Percentiles rank a stretch among this genome's conserved stretches.
phyloP scores from a whole-genome alignment of 1,139 yeast species.

The Scheffersomyces parashehatae region DNA sequence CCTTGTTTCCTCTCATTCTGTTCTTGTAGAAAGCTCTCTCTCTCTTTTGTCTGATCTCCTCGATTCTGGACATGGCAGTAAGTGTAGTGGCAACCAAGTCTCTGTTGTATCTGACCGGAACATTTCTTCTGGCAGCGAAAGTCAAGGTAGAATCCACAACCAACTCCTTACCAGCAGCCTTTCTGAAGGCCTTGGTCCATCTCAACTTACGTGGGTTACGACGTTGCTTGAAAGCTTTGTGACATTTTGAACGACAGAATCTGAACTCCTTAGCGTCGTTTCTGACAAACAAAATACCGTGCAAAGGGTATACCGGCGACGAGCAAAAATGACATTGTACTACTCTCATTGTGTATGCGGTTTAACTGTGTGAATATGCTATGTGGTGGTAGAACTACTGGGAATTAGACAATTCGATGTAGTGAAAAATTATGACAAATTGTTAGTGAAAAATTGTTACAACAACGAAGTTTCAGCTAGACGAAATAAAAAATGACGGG shows the following conservation, averaged over 20 bases:
- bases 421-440: no score
- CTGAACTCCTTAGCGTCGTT: conserved; percentile 97
- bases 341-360: conserved; percentile 67
- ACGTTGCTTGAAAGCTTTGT: conserved; percentile 95
- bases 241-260: conserved; percentile 98
- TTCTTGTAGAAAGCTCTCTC: conserved; percentile 98
- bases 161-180: conserved; percentile 98
- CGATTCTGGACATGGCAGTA: conserved; percentile 93
- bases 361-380: not conserved
- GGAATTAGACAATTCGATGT: no score
- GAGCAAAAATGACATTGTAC: conserved; percentile 96
- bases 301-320: conserved; percentile 95
- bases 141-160: conserved; percentile 96
- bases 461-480: no score
- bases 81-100: conserved; percentile 92
- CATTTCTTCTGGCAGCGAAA: conserved; percentile 95
- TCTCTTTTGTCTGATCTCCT: conserved; percentile 93
- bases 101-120: conserved; percentile 96
- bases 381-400: no score
- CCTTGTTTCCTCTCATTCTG: conserved; percentile 98
- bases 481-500: no score
- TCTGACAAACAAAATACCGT: conserved; percentile 97
- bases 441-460: no score
- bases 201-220: conserved; percentile 97
- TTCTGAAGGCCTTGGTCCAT: conserved; percentile 99